Evolutionary conservation across 768 basidiomycete species (phyloP).

Genomic region (Megacollybia marginata): DNA sequence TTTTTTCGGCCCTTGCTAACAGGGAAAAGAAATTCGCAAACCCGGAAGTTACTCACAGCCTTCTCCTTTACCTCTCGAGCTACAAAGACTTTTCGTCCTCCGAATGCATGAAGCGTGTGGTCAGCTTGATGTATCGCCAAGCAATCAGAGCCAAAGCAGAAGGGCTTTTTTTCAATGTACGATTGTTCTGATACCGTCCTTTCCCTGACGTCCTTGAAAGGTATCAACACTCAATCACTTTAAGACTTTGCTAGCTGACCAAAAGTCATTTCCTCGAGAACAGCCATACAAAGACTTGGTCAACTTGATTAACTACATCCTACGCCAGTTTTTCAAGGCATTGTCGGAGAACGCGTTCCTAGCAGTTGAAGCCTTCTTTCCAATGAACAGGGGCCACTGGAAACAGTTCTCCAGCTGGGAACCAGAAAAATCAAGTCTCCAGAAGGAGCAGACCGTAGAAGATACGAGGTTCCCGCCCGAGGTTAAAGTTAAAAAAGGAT

Average conservation of each 20-base stretch:
- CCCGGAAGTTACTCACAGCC: constrained; percentile 77
- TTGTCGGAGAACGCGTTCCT: constrained; percentile 80
- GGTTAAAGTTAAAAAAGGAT: constrained; percentile 78
- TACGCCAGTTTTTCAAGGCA: constrained; percentile 92
- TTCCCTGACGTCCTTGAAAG: constrained; percentile 31
- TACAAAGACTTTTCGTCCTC: constrained; percentile 75
- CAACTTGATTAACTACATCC: constrained; percentile 75
- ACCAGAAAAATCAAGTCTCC: constrained; percentile 35
- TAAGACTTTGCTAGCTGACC: constrained; percentile 77
- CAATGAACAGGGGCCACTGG: constrained; percentile 83
- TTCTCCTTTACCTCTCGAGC: constrained; percentile 73
- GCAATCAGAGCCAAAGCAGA: constrained; percentile 89
- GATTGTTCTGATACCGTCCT: neutral
- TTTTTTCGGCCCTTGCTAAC: neutral
- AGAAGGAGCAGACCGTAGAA: constrained; percentile 26
- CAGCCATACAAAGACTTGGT: constrained; percentile 79
- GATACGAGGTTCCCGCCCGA: constrained; percentile 53
- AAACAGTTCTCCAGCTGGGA: constrained; percentile 79
- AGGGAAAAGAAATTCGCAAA: constrained; percentile 75
- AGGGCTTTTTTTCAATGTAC: constrained; percentile 92
- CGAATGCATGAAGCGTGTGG: constrained; percentile 86
- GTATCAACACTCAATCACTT: constrained; percentile 87
- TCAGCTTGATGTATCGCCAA: constrained; percentile 84
- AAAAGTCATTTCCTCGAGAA: constrained; percentile 70
- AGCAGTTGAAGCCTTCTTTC: constrained; percentile 86